These are phyloP conservation scores for Halenospora varia DNA, from an alignment of 495 filamentous ascomycete genomes.

Conservation along the genomic window DNA sequence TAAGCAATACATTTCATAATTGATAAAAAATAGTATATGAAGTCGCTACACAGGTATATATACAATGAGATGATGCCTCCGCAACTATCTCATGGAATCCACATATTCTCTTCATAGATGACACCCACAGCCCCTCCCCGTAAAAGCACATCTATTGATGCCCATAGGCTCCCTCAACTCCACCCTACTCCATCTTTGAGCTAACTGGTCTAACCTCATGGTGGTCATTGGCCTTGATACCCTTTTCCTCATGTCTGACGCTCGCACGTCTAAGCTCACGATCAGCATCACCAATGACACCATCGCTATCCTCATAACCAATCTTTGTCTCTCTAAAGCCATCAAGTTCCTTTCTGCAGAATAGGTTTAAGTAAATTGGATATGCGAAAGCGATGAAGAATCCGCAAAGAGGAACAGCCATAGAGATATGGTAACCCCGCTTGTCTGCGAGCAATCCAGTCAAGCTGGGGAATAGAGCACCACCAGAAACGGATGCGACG, in stretches of 20 bases:
- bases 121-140: too few relatives aligned
- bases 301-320: constrained; percentile 10
- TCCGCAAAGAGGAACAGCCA: constrained; percentile 27
- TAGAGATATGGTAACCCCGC: constrained; percentile 29
- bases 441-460: constrained; percentile 50
- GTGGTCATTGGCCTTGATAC: not conserved
- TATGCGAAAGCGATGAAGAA: constrained; percentile 31
- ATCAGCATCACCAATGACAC: constrained; percentile 6
- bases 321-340: constrained; percentile 15
- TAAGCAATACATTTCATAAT: too few relatives aligned
- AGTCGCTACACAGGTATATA: not conserved
- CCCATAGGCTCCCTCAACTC: not conserved
- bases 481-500: constrained; percentile 60
- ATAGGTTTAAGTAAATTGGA: constrained; percentile 29
- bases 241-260: constrained; percentile 9
- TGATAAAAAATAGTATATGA: not conserved
- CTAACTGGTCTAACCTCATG: not conserved
- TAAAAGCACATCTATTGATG: too few relatives aligned
- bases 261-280: constrained; percentile 2
- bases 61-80: constrained; percentile 1
- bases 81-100: not conserved
- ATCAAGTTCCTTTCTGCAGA: constrained; percentile 16
- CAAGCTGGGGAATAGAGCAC: constrained; percentile 60
- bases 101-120: too few relatives aligned
- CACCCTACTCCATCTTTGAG: not conserved